phyloP scores from a whole-genome alignment of 208 protist genomes.

The Perkinsela sp. region DNA sequence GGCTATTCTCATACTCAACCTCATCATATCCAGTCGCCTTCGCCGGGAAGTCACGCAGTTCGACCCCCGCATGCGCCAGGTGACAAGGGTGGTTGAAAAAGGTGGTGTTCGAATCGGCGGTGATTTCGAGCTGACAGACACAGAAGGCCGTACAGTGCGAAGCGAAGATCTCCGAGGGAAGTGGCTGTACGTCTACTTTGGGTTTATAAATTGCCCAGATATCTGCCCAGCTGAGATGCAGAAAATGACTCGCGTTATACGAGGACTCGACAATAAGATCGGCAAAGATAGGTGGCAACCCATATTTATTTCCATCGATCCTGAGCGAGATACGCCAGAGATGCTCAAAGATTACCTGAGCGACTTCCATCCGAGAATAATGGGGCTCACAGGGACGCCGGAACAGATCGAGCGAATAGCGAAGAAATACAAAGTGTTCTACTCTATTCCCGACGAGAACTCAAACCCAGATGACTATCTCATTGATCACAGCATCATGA shows the following conservation, averaged over 20 bases:
- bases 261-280: constrained; percentile 32
- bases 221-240: constrained; percentile 79
- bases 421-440: constrained; percentile 70
- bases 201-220: constrained; percentile 84
- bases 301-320: constrained; percentile 75
- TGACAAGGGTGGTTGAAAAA: constrained; percentile 25
- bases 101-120: constrained; percentile 40
- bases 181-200: constrained; percentile 80
- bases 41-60: constrained; percentile 38
- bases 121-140: constrained; percentile 20
- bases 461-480: constrained; percentile 69
- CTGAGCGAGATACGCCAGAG: constrained; percentile 44
- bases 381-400: constrained; percentile 59
- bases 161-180: constrained; percentile 51
- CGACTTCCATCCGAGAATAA: constrained; percentile 59
- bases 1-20: constrained; percentile 15
- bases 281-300: constrained; percentile 47
- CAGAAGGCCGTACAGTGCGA: constrained; percentile 19
- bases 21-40: constrained; percentile 34
- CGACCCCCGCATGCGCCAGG: constrained; percentile 27
- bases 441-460: constrained; percentile 23
- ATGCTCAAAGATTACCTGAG: constrained; percentile 46
- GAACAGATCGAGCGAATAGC: constrained; percentile 39
- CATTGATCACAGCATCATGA: constrained; percentile 78
- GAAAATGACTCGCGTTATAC: constrained; percentile 58